Evolutionary conservation across 306 rosid genomes (phyloP), one percentile per base, ranked within the genome.

Genomic region (Parietaria judaica): DNA sequence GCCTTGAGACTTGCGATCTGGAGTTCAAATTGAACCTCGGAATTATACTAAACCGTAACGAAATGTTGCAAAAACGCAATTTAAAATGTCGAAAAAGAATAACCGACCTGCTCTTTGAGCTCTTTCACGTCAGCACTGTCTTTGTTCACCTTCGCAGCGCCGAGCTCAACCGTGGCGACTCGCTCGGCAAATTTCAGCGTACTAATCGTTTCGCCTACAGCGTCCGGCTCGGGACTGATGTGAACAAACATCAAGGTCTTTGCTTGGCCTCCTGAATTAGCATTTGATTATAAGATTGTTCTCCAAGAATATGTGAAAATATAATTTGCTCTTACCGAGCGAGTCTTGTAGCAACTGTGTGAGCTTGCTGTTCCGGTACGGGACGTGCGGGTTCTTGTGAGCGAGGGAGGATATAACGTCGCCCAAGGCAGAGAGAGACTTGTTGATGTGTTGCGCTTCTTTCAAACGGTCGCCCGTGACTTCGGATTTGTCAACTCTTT

Each of bases 311-410:
- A 58, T 15, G 49, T 35, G 37, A 63, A 15, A 14, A 8, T 50
- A 35, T 10, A 15, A 47, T 35, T 51, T 31, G 39, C 54, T 14
- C 79, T 73, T 80, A 91, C 98, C 98, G 56, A 91, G 95, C 51
- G 98, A 91, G 72, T 91, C 98, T 78, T 91, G 98, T 54, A 91
- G 98, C 57, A 91, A 74, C 58, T 91, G 98, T 55, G 98, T 91
- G 66, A 91, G 94, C 63, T 91, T 91, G 84, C 98, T 91, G 59
- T 91, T 91, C 77, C 98, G 87, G 54, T 91, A 91, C 41, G 98
- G 98, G 36, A 91, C 87, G 70, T 91, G 98, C 9, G 85, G 83
- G 77, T 87, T 91, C 86, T 76, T 91, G 75, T 91, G 98, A 51
- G 98, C 95, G 63, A 91, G 96, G 66, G 98, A 91, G 73, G 98